Evolutionary conservation across 331 rosid species (phyloP), one percentile per base, ranked within the genome.

Genomic region (Phaseolus coccineus): DNA sequence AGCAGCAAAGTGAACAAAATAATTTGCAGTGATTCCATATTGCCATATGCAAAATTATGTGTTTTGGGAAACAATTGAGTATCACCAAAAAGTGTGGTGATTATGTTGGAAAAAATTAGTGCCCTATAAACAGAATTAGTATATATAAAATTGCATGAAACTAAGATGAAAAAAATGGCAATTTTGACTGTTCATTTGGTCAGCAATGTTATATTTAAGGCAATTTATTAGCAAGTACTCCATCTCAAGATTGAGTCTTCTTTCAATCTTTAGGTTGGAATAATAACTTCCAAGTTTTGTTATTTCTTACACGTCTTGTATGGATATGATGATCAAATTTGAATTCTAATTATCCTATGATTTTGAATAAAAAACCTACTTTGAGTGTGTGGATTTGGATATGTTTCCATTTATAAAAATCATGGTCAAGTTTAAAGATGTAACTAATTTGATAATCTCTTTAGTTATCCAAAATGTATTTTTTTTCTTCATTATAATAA

Each of bases 1-100:
- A 52, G 7, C 42, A 70, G 2, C 30, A 70, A 28, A 30, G 61
- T 15, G 24, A 28, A 31, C 62, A 35, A 47, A 69, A 69, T 69
- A 37, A 72, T 53, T 73, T 37, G 53, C 25, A 37, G 37, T 73
- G 51, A 55, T 73, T 73, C 39, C 27, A 35, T 3, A 13, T 37
- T 40, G 68, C 28, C 55, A 4, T 14, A 8, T 40, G 25, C 24
- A 13, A 73, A 56, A 22, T 39, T 56, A 55, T 55, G 40, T 24
- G 55, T 24, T 56, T 35, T 22, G 31, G 25, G 68, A 55, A 19
- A 7, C 35, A 55, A 73, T 53, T 72, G 52, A 53, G n/a, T 72
- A 37, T 37, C 77, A 13, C 24, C 27, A 73, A 25, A 28, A 56
- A 39, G 67, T 56, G 27, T 10, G 55, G 9, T 56, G 9, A 73